These are phyloP conservation scores for Tricholoma flavovirens DNA, from an alignment of 768 basidiomycete genomes.

Conservation along the genomic window DNA sequence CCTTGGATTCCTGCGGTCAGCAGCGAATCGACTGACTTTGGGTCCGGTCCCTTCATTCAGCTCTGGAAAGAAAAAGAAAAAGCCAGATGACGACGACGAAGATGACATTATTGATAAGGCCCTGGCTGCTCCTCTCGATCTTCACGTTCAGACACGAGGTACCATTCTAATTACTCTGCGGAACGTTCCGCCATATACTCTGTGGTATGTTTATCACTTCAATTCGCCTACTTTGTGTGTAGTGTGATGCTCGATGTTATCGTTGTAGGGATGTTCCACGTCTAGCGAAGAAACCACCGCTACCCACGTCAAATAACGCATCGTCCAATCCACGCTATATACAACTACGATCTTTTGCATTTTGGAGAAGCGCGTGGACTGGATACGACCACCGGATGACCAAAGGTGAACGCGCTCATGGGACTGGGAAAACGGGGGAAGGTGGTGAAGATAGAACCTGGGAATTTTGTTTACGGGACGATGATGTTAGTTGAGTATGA, in stretches of 20 bases:
- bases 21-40: constrained; percentile 47
- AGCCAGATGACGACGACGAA: constrained; percentile 41
- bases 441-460: constrained; percentile 82
- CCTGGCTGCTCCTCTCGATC: constrained; percentile 29
- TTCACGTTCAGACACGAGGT: constrained; percentile 41
- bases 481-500: neutral
- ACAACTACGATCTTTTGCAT: constrained; percentile 74
- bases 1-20: constrained; percentile 76
- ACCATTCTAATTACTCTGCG: constrained; percentile 83
- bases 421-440: constrained; percentile 59
- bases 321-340: constrained; percentile 62
- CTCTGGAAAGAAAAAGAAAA: constrained; percentile 39
- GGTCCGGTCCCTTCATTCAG: constrained; percentile 49
- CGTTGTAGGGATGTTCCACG: constrained; percentile 63
- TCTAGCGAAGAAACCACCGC: constrained; percentile 70
- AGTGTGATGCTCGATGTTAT: neutral
- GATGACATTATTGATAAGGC: constrained; percentile 19
- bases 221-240: neutral
- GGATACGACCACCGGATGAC: constrained; percentile 96
- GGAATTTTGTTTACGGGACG: constrained; percentile 65
- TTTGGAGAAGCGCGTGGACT: constrained; percentile 63
- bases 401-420: constrained; percentile 72
- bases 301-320: constrained; percentile 37
- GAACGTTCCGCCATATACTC: constrained; percentile 81
- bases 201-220: constrained; percentile 52